Evolutionary conservation across 257 asterid genomes (phyloP).

Genomic region (Solanum habrochaites): DNA sequence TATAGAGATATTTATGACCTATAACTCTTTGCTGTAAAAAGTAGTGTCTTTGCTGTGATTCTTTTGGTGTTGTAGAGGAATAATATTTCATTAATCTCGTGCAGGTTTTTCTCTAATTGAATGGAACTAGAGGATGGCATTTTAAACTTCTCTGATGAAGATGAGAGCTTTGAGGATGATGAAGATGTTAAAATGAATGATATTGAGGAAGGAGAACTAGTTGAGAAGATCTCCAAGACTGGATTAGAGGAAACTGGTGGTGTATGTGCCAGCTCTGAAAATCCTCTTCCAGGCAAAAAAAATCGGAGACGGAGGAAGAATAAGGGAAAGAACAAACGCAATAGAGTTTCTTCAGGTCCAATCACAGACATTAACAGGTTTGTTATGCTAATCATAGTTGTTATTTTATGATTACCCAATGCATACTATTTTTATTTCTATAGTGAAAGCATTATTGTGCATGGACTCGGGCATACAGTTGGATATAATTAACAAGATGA

Average conservation of each 20-base stretch:
- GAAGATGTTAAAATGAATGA: slow-evolving; percentile 78
- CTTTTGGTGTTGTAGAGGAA: neutral
- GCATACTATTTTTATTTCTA: neutral
- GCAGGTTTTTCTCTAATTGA: neutral
- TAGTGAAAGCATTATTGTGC: neutral
- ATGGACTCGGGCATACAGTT: neutral
- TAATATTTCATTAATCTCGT: neutral
- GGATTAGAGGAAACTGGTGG: slow-evolving; percentile 26
- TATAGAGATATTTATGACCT: neutral
- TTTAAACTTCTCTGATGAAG: slow-evolving; percentile 45
- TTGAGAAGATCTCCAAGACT: slow-evolving; percentile 28
- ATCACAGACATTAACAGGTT: slow-evolving; percentile 57
- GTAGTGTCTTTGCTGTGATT: neutral
- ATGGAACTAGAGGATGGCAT: slow-evolving; percentile 59
- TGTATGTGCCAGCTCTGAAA: slow-evolving; percentile 18
- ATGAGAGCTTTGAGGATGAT: slow-evolving; percentile 32
- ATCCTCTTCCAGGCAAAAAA: slow-evolving; percentile 19
- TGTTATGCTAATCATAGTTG: neutral
- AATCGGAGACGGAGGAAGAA: slow-evolving; percentile 31
- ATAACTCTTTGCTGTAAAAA: neutral
- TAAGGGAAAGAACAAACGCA: slow-evolving; percentile 51
- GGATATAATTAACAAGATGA: neutral
- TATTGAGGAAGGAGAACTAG: slow-evolving; percentile 71
- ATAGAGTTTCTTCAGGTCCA: slow-evolving; percentile 31
- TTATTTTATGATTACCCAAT: neutral